A percentile compares a stretch with the other conserved stretches of the same genome.
These are phyloP conservation scores for Pelargonium australe DNA, from an alignment of 441 rosid genomes.

Conservation along the genomic window DNA sequence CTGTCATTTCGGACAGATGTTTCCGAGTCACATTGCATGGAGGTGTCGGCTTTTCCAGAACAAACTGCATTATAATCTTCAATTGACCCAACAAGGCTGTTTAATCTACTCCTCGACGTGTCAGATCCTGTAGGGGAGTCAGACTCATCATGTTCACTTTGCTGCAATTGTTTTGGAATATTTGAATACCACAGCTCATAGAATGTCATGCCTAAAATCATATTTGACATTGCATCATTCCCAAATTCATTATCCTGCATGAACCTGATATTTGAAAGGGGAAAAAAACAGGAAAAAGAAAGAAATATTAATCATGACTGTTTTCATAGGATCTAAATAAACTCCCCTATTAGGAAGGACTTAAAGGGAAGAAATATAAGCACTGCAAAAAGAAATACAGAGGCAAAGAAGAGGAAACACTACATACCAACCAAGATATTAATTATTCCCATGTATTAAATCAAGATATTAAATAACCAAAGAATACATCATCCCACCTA, in stretches of 20 bases:
- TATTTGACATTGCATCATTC: slow-evolving; percentile 43
- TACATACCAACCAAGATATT: too few species aligned
- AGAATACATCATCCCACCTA: too few species aligned
- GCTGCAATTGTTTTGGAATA: slow-evolving; percentile 38
- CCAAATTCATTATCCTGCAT: slow-evolving; percentile 45
- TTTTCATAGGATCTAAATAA: not conserved
- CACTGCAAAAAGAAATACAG: too few species aligned
- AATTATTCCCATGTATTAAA: too few species aligned
- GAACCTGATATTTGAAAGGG: slow-evolving; percentile 38
- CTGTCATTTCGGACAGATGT: slow-evolving; percentile 56
- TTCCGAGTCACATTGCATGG: slow-evolving; percentile 35
- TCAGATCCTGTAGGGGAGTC: slow-evolving; percentile 20
- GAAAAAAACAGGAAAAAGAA: slow-evolving; percentile 12
- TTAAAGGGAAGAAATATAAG: too few species aligned
- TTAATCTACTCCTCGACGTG: slow-evolving; percentile 27
- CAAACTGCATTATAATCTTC: slow-evolving; percentile 27
- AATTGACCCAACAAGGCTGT: slow-evolving; percentile 23
- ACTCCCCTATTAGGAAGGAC: not conserved
- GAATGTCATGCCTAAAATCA: slow-evolving; percentile 57
- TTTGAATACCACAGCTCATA: slow-evolving; percentile 54
- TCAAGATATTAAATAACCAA: too few species aligned
- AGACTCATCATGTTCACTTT: slow-evolving; percentile 29
- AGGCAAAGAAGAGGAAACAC: too few species aligned
- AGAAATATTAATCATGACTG: not conserved
- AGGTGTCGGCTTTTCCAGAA: slow-evolving; percentile 31